Base-by-base conservation (phyloP, 495 filamentous ascomycete genomes). In the Diplogelasinospora grovesii region DNA sequence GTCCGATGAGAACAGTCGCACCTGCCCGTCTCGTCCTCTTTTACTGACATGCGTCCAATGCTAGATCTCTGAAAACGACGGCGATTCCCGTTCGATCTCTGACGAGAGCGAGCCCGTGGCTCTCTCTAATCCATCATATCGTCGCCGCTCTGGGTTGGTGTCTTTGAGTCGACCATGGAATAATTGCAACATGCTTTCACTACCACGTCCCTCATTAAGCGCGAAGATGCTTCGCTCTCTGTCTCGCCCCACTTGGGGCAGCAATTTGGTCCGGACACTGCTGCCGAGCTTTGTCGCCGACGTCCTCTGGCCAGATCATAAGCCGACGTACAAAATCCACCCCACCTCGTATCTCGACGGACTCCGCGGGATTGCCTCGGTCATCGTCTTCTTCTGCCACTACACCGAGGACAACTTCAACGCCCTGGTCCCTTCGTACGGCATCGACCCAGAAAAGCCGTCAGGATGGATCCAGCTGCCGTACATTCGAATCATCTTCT, bases 401-500 rank as follows among this genome's bases (percentile, higher is more conserved):
- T 71, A 63, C 51, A 71, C 68, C 21, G 67, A 69, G 42, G 56
- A 56, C 39, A 65, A 66, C 54, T 53, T 62, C 29, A 36, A 46
- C 15, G 52, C 53, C 37, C 56, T 69, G 20, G 57, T 48, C 4
- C 49, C 50, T 3, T 52, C 54, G n/a, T 66, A 67, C 37, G 65
- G 66, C 9, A 54, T 76, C 22, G 70, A 70, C 43, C 57, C 70
- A 21, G 52, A 53, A 28, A 27, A 30, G 1, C 26, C 46, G 5
- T 56, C 60, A n/a, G 58, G 58, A 9, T 57, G 73, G 34, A 64
- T 79, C 35, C 82, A 85, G 57, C 60, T 85, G 10, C 82, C 81
- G 4, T 71, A 81, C 45, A 21, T 83, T 3, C 73, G 81, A 34
- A 60, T 85, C 41, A 48, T 84, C 8, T 78, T 76, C 53, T 77